Base-by-base conservation (phyloP, 1,284 basidiomycete species). In the Exsudoporus floridanus region DNA sequence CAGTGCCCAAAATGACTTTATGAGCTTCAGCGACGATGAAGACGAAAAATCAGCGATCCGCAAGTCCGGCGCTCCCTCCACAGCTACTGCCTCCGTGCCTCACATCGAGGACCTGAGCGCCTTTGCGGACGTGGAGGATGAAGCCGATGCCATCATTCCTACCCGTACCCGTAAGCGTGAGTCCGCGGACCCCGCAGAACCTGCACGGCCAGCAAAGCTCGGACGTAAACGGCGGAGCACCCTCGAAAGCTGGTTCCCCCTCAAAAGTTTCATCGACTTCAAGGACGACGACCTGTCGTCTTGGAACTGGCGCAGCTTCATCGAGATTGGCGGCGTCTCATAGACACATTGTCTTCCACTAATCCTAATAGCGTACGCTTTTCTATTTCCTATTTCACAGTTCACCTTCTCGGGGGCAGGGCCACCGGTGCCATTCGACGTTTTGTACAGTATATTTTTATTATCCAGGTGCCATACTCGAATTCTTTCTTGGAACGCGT, bases 1-100 rank as follows among this genome's bases (percentile, higher is more conserved):
- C 50, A 52, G 44, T 52, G 70, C 46, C 59, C 65, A 55, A 25
- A 69, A 73, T 27, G 82, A 84, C 65, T 86, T 86, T 59, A 86
- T 86, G 80, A 81, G 73, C 71, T 77, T 84, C 74, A 78, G 74
- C 54, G 83, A 84, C 53, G 82, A 84, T 58, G 82, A 83, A 35
- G 80, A 79, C 37, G 78, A 77, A 1, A 70, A 68, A 25, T n/a
- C 35, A 16, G 41, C 13, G 28, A 8, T 21, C 0, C 52, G 1
- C 51, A 60, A 46, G 43, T 51, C 46, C n/a, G 45, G 13, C 18
- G 38, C 25, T 0, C 12, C 35, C 1, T 40, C 46, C 0, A 5
- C 18, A n/a, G 4, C 40, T 5, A 14, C 38, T 0, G 8, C 27
- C 1, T 30, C 52, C 8, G 14, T 7, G 7, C 14, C 34, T 7